Evolutionary conservation across 2,329 filamentous ascomycete species (phyloP).

Genomic region (Chaetothyriales sp.): DNA sequence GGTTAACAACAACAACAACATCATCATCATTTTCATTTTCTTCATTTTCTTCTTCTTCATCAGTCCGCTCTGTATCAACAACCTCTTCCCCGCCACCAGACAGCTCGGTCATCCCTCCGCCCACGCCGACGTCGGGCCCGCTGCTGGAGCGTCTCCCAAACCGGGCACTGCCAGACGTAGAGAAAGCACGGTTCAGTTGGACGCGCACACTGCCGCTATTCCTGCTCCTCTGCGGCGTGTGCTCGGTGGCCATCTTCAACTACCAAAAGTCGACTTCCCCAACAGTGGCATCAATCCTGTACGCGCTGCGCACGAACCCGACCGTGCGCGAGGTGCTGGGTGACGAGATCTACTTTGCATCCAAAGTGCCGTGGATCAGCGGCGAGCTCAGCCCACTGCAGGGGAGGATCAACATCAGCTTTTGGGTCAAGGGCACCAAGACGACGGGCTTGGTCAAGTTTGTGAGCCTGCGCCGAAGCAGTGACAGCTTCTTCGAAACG

Average conservation of each 20-base stretch:
- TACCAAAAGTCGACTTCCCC: slow-evolving; percentile 91
- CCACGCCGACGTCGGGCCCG: slow-evolving; percentile 37
- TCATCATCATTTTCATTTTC: no score
- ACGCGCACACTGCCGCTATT: slow-evolving; percentile 68
- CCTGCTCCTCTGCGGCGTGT: slow-evolving; percentile 53
- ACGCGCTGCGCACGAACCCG: slow-evolving; percentile 71
- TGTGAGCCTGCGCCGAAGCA: slow-evolving; percentile 55
- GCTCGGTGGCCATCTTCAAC: slow-evolving; percentile 88
- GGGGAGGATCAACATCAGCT: slow-evolving; percentile 75
- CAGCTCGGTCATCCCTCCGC: slow-evolving; percentile 31
- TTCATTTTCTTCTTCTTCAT: not conserved
- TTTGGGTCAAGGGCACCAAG: slow-evolving; percentile 70
- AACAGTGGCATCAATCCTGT: slow-evolving; percentile 75
- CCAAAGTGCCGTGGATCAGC: slow-evolving; percentile 68
- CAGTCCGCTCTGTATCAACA: not conserved
- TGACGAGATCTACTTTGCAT: slow-evolving; percentile 71
- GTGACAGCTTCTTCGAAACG: slow-evolving; percentile 66
- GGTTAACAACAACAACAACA: no score
- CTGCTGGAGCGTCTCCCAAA: slow-evolving; percentile 40
- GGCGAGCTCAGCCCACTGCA: slow-evolving; percentile 89
- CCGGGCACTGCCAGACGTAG: slow-evolving; percentile 37
- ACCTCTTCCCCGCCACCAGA: slow-evolving; percentile 1
- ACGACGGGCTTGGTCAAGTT: slow-evolving; percentile 64
- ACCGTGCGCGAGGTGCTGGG: slow-evolving; percentile 65
- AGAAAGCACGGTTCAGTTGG: slow-evolving; percentile 46